Conservation (phyloP, 2,329 filamentous ascomycete species). For the Apiospora pterosperma region DNA sequence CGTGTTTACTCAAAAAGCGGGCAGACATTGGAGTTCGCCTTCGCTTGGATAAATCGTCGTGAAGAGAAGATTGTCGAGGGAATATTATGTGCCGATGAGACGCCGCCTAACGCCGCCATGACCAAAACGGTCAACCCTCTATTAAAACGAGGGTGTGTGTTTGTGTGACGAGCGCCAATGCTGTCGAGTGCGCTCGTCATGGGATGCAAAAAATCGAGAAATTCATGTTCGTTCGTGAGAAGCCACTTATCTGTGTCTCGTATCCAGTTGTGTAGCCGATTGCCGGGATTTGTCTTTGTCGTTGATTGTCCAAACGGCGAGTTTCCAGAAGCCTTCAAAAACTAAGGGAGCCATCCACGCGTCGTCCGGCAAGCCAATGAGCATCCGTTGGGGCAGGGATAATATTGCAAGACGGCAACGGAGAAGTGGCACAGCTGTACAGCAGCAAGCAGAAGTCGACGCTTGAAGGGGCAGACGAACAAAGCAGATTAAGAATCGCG, state of each 20-base stretch:
- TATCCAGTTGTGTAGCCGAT: not conserved
- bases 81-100: constrained; percentile 4
- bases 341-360: not conserved
- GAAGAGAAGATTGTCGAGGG: constrained; percentile 1
- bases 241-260: not conserved
- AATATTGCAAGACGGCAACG: not conserved
- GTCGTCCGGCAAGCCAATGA: not conserved
- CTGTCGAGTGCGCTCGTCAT: not conserved
- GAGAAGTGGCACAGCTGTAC: not conserved
- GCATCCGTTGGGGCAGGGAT: not conserved
- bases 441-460: constrained; percentile 1
- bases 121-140: not conserved
- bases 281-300: not conserved
- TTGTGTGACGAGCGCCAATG: constrained; percentile 1
- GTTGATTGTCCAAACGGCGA: not conserved
- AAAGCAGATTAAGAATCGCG: constrained; percentile 22
- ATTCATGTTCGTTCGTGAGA: not conserved
- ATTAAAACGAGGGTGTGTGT: constrained; percentile 3
- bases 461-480: constrained; percentile 4
- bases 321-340: not conserved
- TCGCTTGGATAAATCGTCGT: constrained; percentile 1
- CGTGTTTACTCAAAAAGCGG: not conserved
- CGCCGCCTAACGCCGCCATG: not conserved
- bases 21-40: not conserved
- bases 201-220: not conserved